A percentile compares a stretch with the other conserved stretches of the same genome.
Conservation (phyloP, 2,329 filamentous ascomycete genomes). For the Zasmidium citrigriseum region DNA sequence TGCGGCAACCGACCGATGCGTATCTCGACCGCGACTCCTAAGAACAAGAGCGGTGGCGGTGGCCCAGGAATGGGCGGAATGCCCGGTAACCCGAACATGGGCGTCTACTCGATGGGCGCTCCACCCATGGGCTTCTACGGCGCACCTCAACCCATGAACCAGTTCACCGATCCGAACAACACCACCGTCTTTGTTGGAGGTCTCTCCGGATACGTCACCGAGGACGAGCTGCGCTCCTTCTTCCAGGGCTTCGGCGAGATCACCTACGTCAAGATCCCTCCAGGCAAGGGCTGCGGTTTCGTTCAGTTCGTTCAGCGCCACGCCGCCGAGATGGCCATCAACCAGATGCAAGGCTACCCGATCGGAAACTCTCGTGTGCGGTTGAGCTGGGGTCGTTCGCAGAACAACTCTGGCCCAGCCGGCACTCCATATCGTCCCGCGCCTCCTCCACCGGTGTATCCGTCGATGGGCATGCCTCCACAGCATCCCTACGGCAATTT, state of each 20-base stretch:
- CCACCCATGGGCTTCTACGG: constrained; percentile 69
- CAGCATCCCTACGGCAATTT: constrained; percentile 65
- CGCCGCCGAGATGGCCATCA: constrained; percentile 99
- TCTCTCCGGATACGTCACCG: constrained; percentile 94
- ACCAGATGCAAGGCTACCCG: constrained; percentile 99
- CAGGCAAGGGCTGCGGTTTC: constrained; percentile 98
- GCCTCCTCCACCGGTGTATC: constrained; percentile 74
- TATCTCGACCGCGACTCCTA: constrained; percentile 95
- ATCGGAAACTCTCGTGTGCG: constrained; percentile 98
- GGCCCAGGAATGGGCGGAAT: constrained; percentile 57
- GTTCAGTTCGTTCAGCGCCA: constrained; percentile 99
- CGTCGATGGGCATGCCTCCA: constrained; percentile 65
- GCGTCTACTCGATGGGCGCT: constrained; percentile 71
- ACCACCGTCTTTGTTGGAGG: constrained; percentile 98
- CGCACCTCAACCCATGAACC: constrained; percentile 86
- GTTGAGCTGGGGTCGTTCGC: constrained; percentile 93
- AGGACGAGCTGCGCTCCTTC: constrained; percentile 99
- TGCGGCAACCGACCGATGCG: constrained; percentile 98
- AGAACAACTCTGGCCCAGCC: constrained; percentile 97
- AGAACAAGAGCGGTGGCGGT: constrained; percentile 70
- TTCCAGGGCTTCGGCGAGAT: constrained; percentile 99
- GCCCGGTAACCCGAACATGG: constrained; percentile 54
- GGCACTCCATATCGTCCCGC: constrained; percentile 96
- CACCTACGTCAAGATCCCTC: constrained; percentile 99
- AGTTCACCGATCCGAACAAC: constrained; percentile 99